phyloP scores from a whole-genome alignment of 1,284 basidiomycete genomes.

The Sanghuangporus weigelae region DNA sequence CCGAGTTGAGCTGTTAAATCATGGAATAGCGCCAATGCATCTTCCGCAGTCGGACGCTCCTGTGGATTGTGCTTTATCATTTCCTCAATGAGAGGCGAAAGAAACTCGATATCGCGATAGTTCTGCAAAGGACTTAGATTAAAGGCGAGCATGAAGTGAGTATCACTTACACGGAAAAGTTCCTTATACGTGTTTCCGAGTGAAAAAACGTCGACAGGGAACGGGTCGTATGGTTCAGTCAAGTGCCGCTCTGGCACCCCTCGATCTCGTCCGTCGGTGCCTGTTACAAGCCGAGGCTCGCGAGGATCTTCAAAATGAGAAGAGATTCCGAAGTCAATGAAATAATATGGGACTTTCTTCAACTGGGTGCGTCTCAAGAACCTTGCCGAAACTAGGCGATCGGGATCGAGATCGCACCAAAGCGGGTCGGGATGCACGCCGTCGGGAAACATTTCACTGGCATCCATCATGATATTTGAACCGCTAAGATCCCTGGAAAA shows the following conservation, averaged over 20 bases:
- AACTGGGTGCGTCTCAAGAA: background rate
- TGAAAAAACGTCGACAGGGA: slow-evolving; percentile 7
- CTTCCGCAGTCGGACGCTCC: slow-evolving; percentile 20
- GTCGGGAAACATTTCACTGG: slow-evolving; percentile 22
- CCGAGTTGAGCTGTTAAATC: background rate
- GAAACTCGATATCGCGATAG: slow-evolving; percentile 22
- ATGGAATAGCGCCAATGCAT: slow-evolving; percentile 5
- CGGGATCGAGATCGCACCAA: background rate
- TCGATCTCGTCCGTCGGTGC: background rate
- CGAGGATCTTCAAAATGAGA: background rate
- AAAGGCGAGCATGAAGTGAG: background rate
- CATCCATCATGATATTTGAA: slow-evolving; percentile 30
- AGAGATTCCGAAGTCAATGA: slow-evolving; percentile 36
- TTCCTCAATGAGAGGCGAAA: slow-evolving; percentile 20
- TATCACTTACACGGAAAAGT: background rate
- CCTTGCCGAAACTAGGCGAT: background rate
- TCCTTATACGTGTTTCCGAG: slow-evolving; percentile 5
- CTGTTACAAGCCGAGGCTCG: background rate
- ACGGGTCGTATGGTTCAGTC: slow-evolving; percentile 1
- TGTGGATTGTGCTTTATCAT: slow-evolving; percentile 21
- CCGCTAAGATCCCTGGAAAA: slow-evolving; percentile 1
- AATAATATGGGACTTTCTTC: slow-evolving; percentile 26
- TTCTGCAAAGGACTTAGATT: slow-evolving; percentile 14
- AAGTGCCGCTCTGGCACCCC: slow-evolving; percentile 1
- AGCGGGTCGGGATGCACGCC: slow-evolving; percentile 23